phyloP scores from a whole-genome alignment of 2,329 filamentous ascomycete species.

The Aspergillus aculeatinus region DNA sequence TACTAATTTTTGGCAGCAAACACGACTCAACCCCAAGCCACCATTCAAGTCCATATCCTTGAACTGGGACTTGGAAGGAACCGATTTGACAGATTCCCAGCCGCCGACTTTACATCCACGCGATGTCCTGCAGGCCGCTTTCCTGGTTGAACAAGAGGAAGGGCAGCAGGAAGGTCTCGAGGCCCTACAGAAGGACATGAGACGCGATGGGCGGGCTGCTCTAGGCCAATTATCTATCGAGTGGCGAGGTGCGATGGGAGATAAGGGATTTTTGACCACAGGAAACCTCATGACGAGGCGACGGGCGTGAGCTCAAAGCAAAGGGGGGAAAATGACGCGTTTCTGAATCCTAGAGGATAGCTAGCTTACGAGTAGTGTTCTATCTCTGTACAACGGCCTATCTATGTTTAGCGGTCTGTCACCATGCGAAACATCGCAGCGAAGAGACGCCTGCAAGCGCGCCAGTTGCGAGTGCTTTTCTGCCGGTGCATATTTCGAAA shows the following conservation, averaged over 20 bases:
- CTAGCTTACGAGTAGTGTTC: background rate
- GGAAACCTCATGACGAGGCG: constrained; percentile 65
- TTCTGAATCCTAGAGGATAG: background rate
- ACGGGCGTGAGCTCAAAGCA: constrained; percentile 27
- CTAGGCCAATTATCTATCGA: constrained; percentile 82
- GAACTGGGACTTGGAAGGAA: constrained; percentile 53
- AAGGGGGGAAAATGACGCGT: background rate
- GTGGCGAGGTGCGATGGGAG: constrained; percentile 89
- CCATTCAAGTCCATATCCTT: constrained; percentile 55
- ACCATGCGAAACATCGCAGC: background rate
- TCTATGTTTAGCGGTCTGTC: background rate
- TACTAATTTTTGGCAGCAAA: constrained; percentile 36
- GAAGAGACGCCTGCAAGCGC: background rate
- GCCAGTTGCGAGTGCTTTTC: background rate
- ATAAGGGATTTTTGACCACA: constrained; percentile 81
- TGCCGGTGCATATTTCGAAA: no score
- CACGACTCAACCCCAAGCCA: constrained; percentile 50
- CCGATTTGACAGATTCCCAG: constrained; percentile 30
- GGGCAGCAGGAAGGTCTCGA: constrained; percentile 51
- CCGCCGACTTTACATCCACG: constrained; percentile 57
- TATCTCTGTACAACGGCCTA: constrained; percentile 5
- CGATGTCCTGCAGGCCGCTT: constrained; percentile 65
- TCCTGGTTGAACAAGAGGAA: constrained; percentile 58
- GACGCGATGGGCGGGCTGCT: constrained; percentile 54
- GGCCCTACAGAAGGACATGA: constrained; percentile 51